Conservation (phyloP, 2,329 filamentous ascomycete species). For the Emmonsiellopsis sp. region DNA sequence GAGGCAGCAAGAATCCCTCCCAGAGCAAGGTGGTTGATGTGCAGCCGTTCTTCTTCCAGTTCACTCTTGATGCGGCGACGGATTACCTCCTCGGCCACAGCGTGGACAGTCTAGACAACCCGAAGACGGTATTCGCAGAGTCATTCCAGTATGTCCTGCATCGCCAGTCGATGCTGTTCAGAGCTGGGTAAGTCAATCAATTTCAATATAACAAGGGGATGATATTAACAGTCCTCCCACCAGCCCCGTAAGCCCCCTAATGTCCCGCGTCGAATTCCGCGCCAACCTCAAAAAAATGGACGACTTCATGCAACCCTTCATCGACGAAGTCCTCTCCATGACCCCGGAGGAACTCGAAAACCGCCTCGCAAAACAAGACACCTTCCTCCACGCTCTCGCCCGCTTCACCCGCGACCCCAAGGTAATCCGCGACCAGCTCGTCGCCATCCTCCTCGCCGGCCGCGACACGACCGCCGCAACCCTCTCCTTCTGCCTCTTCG, state of each 20-base stretch:
- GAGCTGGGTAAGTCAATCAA: slow-evolving; percentile 44
- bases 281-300: slow-evolving; percentile 60
- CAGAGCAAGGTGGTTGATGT: slow-evolving; percentile 53
- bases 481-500: slow-evolving; percentile 73
- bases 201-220: not conserved
- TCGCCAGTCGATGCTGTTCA: slow-evolving; percentile 58
- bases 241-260: slow-evolving; percentile 51
- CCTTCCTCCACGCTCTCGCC: slow-evolving; percentile 78
- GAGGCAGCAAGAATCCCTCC: slow-evolving; percentile 31
- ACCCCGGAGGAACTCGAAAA: slow-evolving; percentile 62
- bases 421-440: slow-evolving; percentile 74
- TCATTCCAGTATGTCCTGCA: slow-evolving; percentile 74
- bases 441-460: slow-evolving; percentile 74
- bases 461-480: slow-evolving; percentile 75
- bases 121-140: slow-evolving; percentile 63
- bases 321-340: slow-evolving; percentile 63
- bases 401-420: slow-evolving; percentile 58
- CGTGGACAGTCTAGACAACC: slow-evolving; percentile 53
- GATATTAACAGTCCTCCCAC: not conserved
- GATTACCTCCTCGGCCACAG: slow-evolving; percentile 76
- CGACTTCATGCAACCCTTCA: slow-evolving; percentile 66
- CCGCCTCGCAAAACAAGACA: slow-evolving; percentile 63
- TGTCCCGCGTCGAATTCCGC: slow-evolving; percentile 59
- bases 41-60: slow-evolving; percentile 70
- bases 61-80: slow-evolving; percentile 74